phyloP scores from a whole-genome alignment of 495 filamentous ascomycete species.

The Chaetomium cochliodes region DNA sequence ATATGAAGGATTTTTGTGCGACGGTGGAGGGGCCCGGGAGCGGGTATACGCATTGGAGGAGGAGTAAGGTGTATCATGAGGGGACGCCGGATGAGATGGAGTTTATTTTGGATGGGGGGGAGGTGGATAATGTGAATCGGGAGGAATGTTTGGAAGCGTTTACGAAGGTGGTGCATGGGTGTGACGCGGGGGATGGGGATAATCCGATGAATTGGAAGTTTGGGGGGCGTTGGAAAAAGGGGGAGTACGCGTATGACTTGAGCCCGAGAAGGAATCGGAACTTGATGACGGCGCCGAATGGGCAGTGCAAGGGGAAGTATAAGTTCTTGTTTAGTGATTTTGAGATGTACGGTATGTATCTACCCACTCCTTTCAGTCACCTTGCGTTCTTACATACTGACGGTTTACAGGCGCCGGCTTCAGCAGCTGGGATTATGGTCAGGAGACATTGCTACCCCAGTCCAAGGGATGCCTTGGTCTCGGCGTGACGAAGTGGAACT shows the following conservation, averaged over 20 bases:
- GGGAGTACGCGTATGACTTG: not conserved
- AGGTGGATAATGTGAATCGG: not conserved
- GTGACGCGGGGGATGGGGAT: not conserved
- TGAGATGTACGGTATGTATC: not conserved
- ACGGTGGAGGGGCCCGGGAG: not conserved
- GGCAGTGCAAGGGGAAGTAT: constrained; percentile 8
- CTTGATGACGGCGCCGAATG: not conserved
- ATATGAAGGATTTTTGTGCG: constrained; percentile 5
- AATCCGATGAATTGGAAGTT: constrained; percentile 10
- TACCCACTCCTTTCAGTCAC: not conserved
- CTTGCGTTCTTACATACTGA: not conserved
- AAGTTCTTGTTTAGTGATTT: not conserved
- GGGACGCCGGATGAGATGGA: constrained; percentile 11
- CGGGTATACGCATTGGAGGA: constrained; percentile 7
- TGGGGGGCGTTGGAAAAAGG: not conserved
- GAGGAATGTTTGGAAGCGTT: not conserved
- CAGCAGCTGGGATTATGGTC: not conserved
- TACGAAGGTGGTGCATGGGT: not conserved
- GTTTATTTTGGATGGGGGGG: not conserved
- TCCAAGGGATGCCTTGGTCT: not conserved
- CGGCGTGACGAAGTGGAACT: not conserved
- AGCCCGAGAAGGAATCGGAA: constrained; percentile 1
- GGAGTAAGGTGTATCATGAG: constrained; percentile 4
- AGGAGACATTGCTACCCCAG: not conserved
- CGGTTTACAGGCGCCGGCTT: not conserved